Conservation (phyloP, 2,329 filamentous ascomycete genomes). For the Parafenestella ontariensis region DNA sequence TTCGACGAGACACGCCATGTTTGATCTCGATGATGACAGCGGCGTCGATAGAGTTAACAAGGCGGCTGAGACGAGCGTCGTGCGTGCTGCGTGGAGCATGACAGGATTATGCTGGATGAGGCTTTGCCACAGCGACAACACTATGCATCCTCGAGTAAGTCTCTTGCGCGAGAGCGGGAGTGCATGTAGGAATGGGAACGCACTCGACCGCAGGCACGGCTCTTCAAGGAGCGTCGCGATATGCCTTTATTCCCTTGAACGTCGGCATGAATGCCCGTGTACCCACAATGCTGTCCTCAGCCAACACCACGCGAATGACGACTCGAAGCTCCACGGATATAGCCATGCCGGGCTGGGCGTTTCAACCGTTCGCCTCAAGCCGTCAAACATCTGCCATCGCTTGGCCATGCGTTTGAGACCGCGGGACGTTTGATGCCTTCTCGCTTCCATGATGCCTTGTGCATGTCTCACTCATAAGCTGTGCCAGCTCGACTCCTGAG, state of each 20-base stretch:
- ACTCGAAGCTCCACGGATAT: constrained; percentile 12
- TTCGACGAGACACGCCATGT: constrained; percentile 1
- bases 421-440: constrained; percentile 32
- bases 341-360: constrained; percentile 11
- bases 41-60: neutral
- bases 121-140: constrained; percentile 11
- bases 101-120: constrained; percentile 8
- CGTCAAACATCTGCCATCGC: constrained; percentile 27
- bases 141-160: neutral
- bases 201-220: constrained; percentile 8
- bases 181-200: constrained; percentile 7
- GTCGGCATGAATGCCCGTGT: neutral
- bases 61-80: constrained; percentile 10
- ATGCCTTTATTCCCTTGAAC: neutral
- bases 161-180: constrained; percentile 4
- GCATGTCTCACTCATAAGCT: constrained; percentile 23
- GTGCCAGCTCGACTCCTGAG: constrained; percentile 26
- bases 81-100: constrained; percentile 10
- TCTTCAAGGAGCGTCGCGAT: constrained; percentile 4
- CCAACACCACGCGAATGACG: constrained; percentile 4
- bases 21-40: neutral
- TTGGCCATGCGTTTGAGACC: constrained; percentile 28
- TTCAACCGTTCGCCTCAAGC: constrained; percentile 13
- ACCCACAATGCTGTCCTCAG: neutral
- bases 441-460: constrained; percentile 36